A percentile compares a stretch with the other conserved stretches of the same genome.
phyloP scores from a whole-genome alignment of 2,329 filamentous ascomycete genomes.

The Xenosphaeropsis pyriputrescens region DNA sequence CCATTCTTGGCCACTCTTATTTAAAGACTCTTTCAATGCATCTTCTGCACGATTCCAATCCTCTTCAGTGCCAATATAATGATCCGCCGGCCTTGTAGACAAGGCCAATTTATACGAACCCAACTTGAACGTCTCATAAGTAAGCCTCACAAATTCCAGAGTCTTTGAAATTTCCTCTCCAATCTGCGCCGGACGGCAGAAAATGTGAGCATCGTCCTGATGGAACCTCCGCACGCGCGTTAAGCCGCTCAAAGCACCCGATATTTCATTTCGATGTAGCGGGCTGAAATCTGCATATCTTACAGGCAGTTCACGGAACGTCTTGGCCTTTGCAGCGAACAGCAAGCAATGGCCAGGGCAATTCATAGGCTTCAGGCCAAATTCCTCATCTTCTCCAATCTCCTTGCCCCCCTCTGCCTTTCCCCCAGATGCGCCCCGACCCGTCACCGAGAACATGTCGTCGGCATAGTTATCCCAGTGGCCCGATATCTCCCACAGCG shows the following conservation, averaged over 20 bases:
- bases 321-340: constrained; percentile 58
- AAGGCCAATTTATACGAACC: constrained; percentile 62
- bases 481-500: constrained; percentile 72
- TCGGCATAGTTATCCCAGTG: constrained; percentile 84
- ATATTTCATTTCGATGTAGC: constrained; percentile 76
- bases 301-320: constrained; percentile 69
- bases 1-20: constrained; percentile 53
- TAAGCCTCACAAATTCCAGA: constrained; percentile 57
- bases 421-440: constrained; percentile 18
- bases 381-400: constrained; percentile 48
- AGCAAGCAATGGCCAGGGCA: constrained; percentile 81
- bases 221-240: constrained; percentile 79
- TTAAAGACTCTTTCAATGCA: constrained; percentile 49
- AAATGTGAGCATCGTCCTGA: constrained; percentile 85
- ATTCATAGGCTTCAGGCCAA: constrained; percentile 86
- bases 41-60: constrained; percentile 55
- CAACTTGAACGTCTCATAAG: constrained; percentile 56
- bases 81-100: constrained; percentile 62
- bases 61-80: constrained; percentile 61
- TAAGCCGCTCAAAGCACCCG: constrained; percentile 65
- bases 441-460: constrained; percentile 77
- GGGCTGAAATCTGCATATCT: constrained; percentile 80
- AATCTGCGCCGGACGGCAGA: constrained; percentile 68
- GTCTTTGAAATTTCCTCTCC: constrained; percentile 59
- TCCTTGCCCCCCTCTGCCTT: constrained; percentile 23